Evolutionary conservation across 75 land plant genomes (phyloP).

Genomic region (Chamaecyparis obtusa): DNA sequence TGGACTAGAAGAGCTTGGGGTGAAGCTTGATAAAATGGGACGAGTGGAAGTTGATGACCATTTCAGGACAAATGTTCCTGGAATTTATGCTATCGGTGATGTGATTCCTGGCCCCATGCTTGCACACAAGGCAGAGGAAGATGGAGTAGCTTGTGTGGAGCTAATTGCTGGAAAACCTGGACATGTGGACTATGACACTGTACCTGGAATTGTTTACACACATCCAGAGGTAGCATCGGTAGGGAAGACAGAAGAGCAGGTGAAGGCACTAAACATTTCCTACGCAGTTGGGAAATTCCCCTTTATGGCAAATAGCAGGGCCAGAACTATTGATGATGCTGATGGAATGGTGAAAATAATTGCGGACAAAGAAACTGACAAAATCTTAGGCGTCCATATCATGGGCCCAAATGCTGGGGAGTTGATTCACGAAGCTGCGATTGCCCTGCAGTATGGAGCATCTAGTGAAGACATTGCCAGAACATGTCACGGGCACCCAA

Average conservation of each 20-base stretch:
- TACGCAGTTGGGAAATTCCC: constrained; percentile 93
- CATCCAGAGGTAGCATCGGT: constrained; percentile 95
- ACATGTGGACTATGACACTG: constrained; percentile 94
- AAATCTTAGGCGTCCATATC: constrained; percentile 87
- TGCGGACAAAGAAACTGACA: constrained; percentile 92
- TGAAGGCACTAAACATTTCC: constrained; percentile 64
- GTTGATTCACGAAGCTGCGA: constrained; percentile 86
- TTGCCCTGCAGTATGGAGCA: constrained; percentile 92
- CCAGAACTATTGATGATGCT: constrained; percentile 93
- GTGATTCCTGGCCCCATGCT: constrained; percentile 98
- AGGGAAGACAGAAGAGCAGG: constrained; percentile 96
- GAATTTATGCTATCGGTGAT: constrained; percentile 95
- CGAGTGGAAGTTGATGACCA: constrained; percentile 66
- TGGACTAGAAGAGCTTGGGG: no score
- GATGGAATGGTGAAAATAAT: constrained; percentile 93
- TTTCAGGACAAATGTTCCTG: constrained; percentile 73
- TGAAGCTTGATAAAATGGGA: constrained; percentile 82
- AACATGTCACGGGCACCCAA: constrained; percentile 97
- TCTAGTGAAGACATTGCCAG: constrained; percentile 98
- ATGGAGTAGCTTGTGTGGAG: constrained; percentile 95
- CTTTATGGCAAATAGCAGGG: constrained; percentile 91
- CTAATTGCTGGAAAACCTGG: constrained; percentile 91
- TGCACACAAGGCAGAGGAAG: constrained; percentile 98
- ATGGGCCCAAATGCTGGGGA: constrained; percentile 95
- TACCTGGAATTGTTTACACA: constrained; percentile 94